Percentiles rank a stretch among this genome's conserved stretches.
Conservation (phyloP, 139 green algal species). For the Closterium sp. region DNA sequence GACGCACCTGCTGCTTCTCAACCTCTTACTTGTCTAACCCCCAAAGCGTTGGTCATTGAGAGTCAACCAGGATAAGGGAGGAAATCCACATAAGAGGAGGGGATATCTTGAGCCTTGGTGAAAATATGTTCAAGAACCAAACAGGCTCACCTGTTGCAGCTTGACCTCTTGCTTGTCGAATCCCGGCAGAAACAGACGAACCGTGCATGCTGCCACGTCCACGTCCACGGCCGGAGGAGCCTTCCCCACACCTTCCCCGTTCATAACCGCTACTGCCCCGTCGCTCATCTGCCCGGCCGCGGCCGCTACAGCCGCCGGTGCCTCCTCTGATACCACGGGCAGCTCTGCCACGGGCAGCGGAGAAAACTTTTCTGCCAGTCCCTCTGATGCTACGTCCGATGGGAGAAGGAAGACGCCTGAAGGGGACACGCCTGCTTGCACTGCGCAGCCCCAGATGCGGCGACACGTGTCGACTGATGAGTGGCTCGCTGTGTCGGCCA, state of each 20-base stretch:
- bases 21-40: not conserved
- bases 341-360: slow-evolving; percentile 10
- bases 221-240: not conserved
- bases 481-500: not conserved
- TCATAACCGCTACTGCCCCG: not conserved
- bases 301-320: not conserved
- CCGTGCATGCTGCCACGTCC: slow-evolving; percentile 12
- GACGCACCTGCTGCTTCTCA: not conserved
- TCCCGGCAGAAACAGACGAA: slow-evolving; percentile 41
- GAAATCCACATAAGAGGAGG: too few species aligned
- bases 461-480: slow-evolving; percentile 2
- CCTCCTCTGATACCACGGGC: slow-evolving; percentile 5
- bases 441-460: slow-evolving; percentile 36
- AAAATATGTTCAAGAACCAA: too few species aligned
- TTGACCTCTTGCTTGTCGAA: slow-evolving; percentile 47
- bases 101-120: too few species aligned
- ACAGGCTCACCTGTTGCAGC: slow-evolving; percentile 29
- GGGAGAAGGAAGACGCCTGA: not conserved
- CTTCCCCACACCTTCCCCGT: not conserved
- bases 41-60: not conserved
- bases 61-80: too few species aligned
- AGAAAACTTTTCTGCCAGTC: slow-evolving; percentile 2
- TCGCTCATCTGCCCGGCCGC: not conserved
- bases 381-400: too few species aligned
- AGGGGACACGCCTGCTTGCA: slow-evolving; percentile 22